These are phyloP conservation scores for Silene vulgaris DNA, from an alignment of 179 eudicot species.

Conservation along the genomic window DNA sequence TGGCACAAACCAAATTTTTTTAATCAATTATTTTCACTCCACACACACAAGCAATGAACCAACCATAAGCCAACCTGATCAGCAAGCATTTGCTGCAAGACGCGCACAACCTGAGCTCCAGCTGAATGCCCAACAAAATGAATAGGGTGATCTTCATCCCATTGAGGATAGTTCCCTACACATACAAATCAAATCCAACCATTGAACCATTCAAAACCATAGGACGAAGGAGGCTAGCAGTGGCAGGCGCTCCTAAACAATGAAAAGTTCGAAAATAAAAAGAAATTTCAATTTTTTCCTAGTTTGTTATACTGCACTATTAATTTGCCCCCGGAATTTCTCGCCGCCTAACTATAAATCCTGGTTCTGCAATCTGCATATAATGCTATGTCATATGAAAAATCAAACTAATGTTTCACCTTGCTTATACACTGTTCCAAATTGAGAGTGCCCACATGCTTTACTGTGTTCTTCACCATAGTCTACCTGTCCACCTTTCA, in stretches of 20 bases:
- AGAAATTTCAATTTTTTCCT: no score
- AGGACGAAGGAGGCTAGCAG: no score
- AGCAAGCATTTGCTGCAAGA: slow-evolving; percentile 94
- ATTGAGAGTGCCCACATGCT: slow-evolving; percentile 82
- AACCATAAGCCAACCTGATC: slow-evolving; percentile 52
- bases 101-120: slow-evolving; percentile 90
- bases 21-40: not conserved
- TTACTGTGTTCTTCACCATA: slow-evolving; percentile 95
- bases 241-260: no score
- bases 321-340: no score
- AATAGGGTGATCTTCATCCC: slow-evolving; percentile 96
- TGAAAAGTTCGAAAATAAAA: no score
- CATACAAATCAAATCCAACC: not conserved
- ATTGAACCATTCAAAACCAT: not conserved
- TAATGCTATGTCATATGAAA: not conserved
- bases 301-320: no score
- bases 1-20: not conserved
- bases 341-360: no score
- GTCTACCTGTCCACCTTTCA: slow-evolving; percentile 95
- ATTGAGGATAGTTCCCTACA: slow-evolving; percentile 76
- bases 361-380: not conserved
- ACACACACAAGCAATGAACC: slow-evolving; percentile 1
- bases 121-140: slow-evolving; percentile 97
- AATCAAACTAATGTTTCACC: slow-evolving; percentile 32
- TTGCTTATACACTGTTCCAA: slow-evolving; percentile 71